phyloP scores from a whole-genome alignment of 805 yeast genomes.

The Ogataea parapolymorpha region DNA sequence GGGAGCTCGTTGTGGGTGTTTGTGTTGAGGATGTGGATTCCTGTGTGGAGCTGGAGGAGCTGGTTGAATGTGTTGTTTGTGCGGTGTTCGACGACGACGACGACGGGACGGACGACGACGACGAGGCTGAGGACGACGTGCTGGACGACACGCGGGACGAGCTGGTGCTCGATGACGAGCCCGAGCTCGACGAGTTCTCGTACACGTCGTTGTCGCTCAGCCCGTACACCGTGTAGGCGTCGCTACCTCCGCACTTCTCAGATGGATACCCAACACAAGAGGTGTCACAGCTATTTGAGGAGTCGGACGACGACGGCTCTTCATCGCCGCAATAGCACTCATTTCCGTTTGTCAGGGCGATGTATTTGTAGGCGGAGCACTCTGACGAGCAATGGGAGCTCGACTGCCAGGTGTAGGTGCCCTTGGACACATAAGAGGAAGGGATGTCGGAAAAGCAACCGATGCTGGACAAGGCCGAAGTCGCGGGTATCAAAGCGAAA shows the following conservation, averaged over 20 bases:
- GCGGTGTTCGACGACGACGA: conserved; percentile 12
- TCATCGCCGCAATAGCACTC: conserved; percentile 67
- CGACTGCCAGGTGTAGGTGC: conserved; percentile 56
- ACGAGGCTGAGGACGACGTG: conserved; percentile 14
- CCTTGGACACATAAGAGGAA: conserved; percentile 38
- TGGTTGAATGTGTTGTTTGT: conserved; percentile 7
- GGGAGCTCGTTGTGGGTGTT: conserved; percentile 13
- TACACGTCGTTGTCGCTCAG: conserved; percentile 27
- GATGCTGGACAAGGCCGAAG: conserved; percentile 8
- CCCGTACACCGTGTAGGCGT: conserved; percentile 45
- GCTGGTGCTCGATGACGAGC: not conserved
- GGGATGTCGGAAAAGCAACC: conserved; percentile 41
- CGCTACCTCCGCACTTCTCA: conserved; percentile 58
- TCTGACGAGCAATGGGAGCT: conserved; percentile 48
- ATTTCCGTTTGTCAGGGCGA: conserved; percentile 52
- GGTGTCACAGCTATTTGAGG: conserved; percentile 37
- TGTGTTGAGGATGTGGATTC: conserved; percentile 12
- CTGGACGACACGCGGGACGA: conserved; percentile 16
- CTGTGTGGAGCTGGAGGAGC: conserved; percentile 4
- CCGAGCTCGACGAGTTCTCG: conserved; percentile 20
- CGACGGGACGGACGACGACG: conserved; percentile 3
- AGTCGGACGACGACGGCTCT: conserved; percentile 31
- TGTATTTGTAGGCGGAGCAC: conserved; percentile 41
- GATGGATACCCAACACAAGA: conserved; percentile 60
- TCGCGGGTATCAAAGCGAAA: conserved; percentile 7